These are phyloP conservation scores for Fusarium torulosum DNA, from an alignment of 2,329 filamentous ascomycete species.

Conservation along the genomic window DNA sequence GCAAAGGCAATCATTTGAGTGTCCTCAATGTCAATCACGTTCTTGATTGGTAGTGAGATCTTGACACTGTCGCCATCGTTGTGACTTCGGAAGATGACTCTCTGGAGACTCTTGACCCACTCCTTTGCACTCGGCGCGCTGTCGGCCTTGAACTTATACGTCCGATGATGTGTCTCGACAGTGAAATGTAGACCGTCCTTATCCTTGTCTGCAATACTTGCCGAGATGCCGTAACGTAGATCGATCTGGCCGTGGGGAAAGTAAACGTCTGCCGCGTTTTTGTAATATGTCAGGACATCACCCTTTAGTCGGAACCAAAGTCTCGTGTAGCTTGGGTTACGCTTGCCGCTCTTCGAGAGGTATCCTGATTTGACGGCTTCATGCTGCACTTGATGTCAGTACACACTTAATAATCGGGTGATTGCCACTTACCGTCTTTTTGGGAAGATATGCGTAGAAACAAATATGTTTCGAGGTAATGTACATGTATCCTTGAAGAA, in stretches of 20 bases:
- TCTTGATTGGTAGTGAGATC: conserved; percentile 88
- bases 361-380: conserved; percentile 87
- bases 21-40: conserved; percentile 92
- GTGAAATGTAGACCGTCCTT: conserved; percentile 83
- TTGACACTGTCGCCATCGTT: conserved; percentile 98
- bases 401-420: neutral
- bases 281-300: conserved; percentile 91
- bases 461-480: conserved; percentile 93
- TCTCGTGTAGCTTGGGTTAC: conserved; percentile 87
- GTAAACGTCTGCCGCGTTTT: conserved; percentile 85
- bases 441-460: conserved; percentile 97
- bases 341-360: conserved; percentile 86
- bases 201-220: conserved; percentile 80
- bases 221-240: conserved; percentile 89
- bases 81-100: conserved; percentile 94
- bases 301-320: conserved; percentile 96
- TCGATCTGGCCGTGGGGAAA: conserved; percentile 94
- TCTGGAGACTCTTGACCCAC: conserved; percentile 94
- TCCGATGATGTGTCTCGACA: conserved; percentile 84
- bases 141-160: conserved; percentile 90
- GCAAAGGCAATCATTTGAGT: conserved; percentile 91
- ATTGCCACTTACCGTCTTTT: conserved; percentile 76
- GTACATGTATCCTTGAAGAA: conserved; percentile 96
- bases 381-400: conserved; percentile 62
- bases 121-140: conserved; percentile 90